Conservation (phyloP, 805 yeast species). For the Candida oleophila region DNA sequence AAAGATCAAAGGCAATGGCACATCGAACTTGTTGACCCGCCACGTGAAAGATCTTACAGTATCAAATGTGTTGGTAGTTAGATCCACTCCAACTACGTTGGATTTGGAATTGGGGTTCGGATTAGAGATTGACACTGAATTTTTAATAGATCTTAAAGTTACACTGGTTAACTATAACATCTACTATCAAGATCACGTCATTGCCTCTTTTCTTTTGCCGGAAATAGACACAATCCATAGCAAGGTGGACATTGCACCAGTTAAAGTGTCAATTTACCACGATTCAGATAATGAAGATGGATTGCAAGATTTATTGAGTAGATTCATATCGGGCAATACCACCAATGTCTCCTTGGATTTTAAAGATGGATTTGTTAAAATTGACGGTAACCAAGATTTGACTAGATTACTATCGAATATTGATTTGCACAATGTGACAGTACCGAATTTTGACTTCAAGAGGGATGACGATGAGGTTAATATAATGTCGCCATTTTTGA, state of each 20-base stretch:
- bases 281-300: conserved; percentile 4
- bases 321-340: conserved; percentile 37
- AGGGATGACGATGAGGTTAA: conserved; percentile 9
- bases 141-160: conserved; percentile 10
- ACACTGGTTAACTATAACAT: conserved; percentile 21
- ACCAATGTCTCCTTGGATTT: conserved; percentile 22
- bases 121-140: background rate
- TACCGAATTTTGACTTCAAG: conserved; percentile 30
- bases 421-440: conserved; percentile 19
- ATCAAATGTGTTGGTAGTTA: background rate
- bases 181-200: conserved; percentile 7
- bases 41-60: background rate
- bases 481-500: conserved; percentile 36
- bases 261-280: background rate
- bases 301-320: conserved; percentile 36
- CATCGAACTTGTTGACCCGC: background rate
- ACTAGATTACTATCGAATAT: conserved; percentile 16
- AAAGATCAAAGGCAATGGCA: background rate
- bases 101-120: background rate
- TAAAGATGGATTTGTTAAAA: conserved; percentile 21
- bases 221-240: background rate
- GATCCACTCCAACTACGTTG: background rate
- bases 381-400: conserved; percentile 12
- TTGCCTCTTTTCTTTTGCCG: background rate
- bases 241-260: background rate